Evolutionary conservation across 805 yeast species (phyloP).

Genomic region (Jamesozyma lodderae): DNA sequence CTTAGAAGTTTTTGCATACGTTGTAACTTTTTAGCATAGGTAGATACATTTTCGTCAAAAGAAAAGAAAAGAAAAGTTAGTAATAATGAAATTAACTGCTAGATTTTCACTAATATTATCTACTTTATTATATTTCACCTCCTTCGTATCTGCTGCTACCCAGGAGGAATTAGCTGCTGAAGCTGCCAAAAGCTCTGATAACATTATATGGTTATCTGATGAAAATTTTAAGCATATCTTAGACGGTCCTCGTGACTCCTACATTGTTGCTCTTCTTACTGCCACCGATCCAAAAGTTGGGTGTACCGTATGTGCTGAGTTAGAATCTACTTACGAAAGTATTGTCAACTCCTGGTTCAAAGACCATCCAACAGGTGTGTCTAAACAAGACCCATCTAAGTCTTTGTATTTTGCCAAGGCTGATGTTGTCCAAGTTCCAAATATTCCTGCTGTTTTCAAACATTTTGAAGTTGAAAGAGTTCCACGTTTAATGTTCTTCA

Average conservation of each 20-base stretch:
- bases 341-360: slow-evolving; percentile 57
- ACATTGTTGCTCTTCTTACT: slow-evolving; percentile 60
- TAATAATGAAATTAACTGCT: not conserved
- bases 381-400: slow-evolving; percentile 13
- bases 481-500: slow-evolving; percentile 62
- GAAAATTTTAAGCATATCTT: slow-evolving; percentile 48
- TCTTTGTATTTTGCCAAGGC: slow-evolving; percentile 60
- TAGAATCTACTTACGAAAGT: slow-evolving; percentile 53
- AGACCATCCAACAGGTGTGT: slow-evolving; percentile 45
- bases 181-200: slow-evolving; percentile 25
- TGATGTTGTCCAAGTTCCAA: slow-evolving; percentile 54
- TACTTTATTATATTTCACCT: not conserved
- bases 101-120: not conserved
- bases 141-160: slow-evolving; percentile 3
- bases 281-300: slow-evolving; percentile 67
- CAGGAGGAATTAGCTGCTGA: slow-evolving; percentile 19
- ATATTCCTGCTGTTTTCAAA: slow-evolving; percentile 37
- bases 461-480: slow-evolving; percentile 52
- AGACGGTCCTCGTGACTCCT: slow-evolving; percentile 57
- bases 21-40: no score
- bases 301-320: slow-evolving; percentile 63
- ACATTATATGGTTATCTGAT: slow-evolving; percentile 46
- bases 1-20: no score
- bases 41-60: no score
- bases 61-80: no score